Evolutionary conservation across 495 filamentous ascomycete genomes (phyloP), one percentile per base, ranked within the genome.

Genomic region (Extremus antarcticus): DNA sequence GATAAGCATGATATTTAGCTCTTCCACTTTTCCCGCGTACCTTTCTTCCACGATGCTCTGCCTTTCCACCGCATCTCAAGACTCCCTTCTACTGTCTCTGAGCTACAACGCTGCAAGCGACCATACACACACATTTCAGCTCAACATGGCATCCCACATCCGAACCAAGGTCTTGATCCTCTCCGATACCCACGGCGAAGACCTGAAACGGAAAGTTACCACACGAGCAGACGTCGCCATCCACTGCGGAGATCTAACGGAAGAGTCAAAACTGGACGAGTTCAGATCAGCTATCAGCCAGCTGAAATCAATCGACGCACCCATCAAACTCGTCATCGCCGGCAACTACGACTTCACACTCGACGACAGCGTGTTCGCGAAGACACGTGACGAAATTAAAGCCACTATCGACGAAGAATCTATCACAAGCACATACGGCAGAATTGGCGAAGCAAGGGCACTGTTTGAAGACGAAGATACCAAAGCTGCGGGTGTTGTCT

Each of bases 261-360:
- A 77, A 53, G 66, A 77, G 50, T 85, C 85, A 1, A 74, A 74
- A 15, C 46, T 76, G 1, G 47, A 64, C 40, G 78, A 88, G 59
- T 82, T 82, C 61, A 64, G 71, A 15, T 53, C 60, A 7, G 70
- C 74, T 9, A 60, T 90, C 20, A 50, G 69, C 1, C 74, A 86
- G 63, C 70, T 92, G 15, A 63, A 65, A 16, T 59, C 50, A 0
- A 76, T 82, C 51, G 61, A 78, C 4, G 86, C 87, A 0, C 77
- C 82, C 19, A 67, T 90, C 4, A 94, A 90, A 56, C 69, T 94
- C 35, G 79, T 90, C 32, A 88, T 94, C 50, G 80, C 87, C 1
- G 87, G 87, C 0, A 90, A 91, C 65, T 87, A 90, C 68, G 87
- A 91, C 63, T 76, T 86, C 53, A 78, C 78, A 0, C 77, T 90